Evolutionary conservation across 352 stramenopile species (phyloP).

Genomic region (Globisporangium barbulae): DNA sequence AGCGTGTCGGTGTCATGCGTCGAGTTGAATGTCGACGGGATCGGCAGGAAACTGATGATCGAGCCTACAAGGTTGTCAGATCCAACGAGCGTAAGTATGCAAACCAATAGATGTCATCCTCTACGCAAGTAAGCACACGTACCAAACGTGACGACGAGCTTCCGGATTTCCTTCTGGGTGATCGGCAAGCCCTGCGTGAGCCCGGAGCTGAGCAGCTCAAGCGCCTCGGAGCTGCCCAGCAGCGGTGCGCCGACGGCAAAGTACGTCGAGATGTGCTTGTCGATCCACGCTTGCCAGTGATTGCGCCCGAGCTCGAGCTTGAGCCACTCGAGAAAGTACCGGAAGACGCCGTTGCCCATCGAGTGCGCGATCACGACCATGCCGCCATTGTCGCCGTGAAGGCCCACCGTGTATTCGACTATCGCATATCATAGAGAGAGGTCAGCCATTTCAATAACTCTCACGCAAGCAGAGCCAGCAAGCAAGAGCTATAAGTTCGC

Average conservation of each 20-base stretch:
- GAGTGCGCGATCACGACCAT: conserved; percentile 80
- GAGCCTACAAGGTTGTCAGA: conserved; percentile 28
- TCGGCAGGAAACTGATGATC: conserved; percentile 72
- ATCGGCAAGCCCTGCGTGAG: conserved; percentile 64
- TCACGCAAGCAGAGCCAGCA: neutral
- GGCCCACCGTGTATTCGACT: conserved; percentile 61
- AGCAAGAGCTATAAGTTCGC: conserved; percentile 11
- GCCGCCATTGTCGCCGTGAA: conserved; percentile 40
- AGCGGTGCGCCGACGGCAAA: conserved; percentile 72
- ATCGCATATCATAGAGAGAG: neutral
- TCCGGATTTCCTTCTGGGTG: conserved; percentile 60
- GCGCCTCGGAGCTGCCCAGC: conserved; percentile 61
- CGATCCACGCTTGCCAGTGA: conserved; percentile 74
- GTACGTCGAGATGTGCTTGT: conserved; percentile 69
- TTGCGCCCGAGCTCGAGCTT: conserved; percentile 69
- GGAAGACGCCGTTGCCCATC: conserved; percentile 77
- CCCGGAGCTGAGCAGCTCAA: conserved; percentile 67
- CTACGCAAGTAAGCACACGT: neutral
- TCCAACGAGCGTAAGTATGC: neutral
- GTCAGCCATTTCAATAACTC: too few relatives aligned
- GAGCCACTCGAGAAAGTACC: conserved; percentile 83
- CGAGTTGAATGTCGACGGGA: conserved; percentile 47
- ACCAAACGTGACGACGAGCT: conserved; percentile 75
- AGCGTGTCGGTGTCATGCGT: conserved; percentile 56
- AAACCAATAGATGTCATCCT: neutral